phyloP scores from a whole-genome alignment of 1,284 basidiomycete genomes.

The Xanthoconium separans region DNA sequence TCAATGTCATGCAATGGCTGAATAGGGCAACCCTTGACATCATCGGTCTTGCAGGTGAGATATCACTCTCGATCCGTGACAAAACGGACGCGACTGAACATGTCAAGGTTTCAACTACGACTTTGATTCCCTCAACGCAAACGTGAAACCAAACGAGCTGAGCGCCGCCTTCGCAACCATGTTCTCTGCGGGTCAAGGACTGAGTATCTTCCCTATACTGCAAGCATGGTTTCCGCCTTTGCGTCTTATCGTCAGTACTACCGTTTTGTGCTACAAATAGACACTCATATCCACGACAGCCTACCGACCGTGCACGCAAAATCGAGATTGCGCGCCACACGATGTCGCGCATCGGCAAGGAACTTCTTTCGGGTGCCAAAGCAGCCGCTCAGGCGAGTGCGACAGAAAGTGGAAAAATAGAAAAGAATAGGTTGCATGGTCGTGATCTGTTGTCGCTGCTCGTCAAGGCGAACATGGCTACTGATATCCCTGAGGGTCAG shows the following conservation, averaged over 20 bases:
- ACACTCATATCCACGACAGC: constrained; percentile 10
- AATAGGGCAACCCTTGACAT: not conserved
- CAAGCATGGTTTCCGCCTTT: constrained; percentile 41
- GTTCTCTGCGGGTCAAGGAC: constrained; percentile 31
- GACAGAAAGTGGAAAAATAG: no score
- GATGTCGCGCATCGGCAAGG: constrained; percentile 39
- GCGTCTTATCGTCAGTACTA: constrained; percentile 39
- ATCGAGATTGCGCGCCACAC: constrained; percentile 20
- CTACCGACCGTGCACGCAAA: constrained; percentile 12
- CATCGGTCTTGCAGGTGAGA: not conserved
- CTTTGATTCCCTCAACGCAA: constrained; percentile 50
- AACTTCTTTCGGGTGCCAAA: constrained; percentile 29
- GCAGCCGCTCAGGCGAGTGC: no score
- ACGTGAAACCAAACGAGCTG: constrained; percentile 44
- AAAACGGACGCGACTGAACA: not conserved
- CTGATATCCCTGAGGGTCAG: no score
- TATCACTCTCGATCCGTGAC: no score
- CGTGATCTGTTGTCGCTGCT: no score
- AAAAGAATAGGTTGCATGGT: no score
- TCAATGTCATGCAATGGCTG: constrained; percentile 52
- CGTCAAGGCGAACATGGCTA: no score
- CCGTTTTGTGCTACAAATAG: no score
- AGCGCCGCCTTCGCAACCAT: constrained; percentile 45
- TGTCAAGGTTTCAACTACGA: constrained; percentile 60
- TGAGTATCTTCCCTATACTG: constrained; percentile 34